Base-by-base conservation (phyloP, 192 early-diverging fungal genomes). In the Dissophora globulifera region DNA sequence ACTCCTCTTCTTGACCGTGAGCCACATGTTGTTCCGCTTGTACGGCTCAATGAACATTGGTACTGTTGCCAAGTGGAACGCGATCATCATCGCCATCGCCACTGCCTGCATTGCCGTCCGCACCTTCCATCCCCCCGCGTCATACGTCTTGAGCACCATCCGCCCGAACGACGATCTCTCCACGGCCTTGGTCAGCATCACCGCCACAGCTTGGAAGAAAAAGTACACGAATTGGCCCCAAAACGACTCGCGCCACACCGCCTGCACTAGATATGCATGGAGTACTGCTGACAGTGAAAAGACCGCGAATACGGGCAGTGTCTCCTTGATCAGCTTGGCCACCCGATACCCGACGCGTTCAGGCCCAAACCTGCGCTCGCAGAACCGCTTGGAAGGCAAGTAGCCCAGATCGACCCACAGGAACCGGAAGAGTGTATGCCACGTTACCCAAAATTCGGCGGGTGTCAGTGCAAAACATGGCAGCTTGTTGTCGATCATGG, bases 401-500 rank as follows among this genome's bases (percentile, higher is more conserved):
- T 62, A 67, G 4, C 58, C 72, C 10, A 76, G 26, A 45, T 76
- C 72, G 20, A 76, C 72, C 72, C 72, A 76, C 5, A 76, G 58
- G 25, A 61, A 67, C 13, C 72, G 56, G 30, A 76, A 67, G 16
- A 76, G 43, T 0, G 72, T 62, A 7, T 76, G 72, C 72, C 72
- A 76, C 42, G 43, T 52, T 38, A 35, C 31, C 72, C 72, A 76
- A 20, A 76, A 67, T 4, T 76, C 63, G 0, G 35, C 51, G 0
- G 72, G 72, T 2, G 62, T 60, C 20, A 49, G 20, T 17, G 72
- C 72, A 48, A 76, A 76, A 11, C 50, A 57, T 1, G 72, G 72
- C 0, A 67, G 16, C n/a, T 48, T 57, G 50, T 17, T 49, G 26
- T 31, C 45, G 4, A 76, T 43, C 58, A 76, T 61, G 13, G 51